Evolutionary conservation across 1,139 yeast species (phyloP).

Genomic region (Candida buenavistaensis): DNA sequence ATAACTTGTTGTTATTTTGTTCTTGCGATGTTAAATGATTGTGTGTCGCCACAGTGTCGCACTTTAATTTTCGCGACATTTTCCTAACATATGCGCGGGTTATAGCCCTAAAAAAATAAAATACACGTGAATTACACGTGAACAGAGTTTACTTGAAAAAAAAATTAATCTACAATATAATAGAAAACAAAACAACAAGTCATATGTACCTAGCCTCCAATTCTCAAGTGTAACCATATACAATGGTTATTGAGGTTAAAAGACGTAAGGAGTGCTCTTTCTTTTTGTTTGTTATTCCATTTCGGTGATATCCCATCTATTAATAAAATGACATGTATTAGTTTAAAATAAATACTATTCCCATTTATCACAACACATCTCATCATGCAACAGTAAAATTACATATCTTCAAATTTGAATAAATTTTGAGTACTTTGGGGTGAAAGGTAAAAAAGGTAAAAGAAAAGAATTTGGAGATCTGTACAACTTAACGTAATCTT

Average conservation of each 20-base stretch:
- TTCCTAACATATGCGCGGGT: too few relatives aligned
- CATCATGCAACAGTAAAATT: conserved; percentile 8
- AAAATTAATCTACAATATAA: background rate
- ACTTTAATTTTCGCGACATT: too few relatives aligned
- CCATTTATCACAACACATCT: conserved; percentile 3
- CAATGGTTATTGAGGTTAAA: too few relatives aligned
- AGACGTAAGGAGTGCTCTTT: too few relatives aligned
- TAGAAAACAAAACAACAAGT: background rate
- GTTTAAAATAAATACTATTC: background rate
- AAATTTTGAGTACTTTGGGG: too few relatives aligned
- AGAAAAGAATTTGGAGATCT: background rate
- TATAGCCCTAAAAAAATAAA: conserved; percentile 5
- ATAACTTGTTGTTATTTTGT: too few relatives aligned
- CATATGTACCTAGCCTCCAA: too few relatives aligned
- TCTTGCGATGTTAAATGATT: too few relatives aligned
- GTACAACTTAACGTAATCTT: conserved; percentile 47
- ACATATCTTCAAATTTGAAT: too few relatives aligned
- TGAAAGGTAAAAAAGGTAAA: too few relatives aligned
- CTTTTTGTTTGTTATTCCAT: background rate
- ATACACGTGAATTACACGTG: conserved; percentile 5
- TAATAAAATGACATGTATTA: conserved; percentile 7
- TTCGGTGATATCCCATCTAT: conserved; percentile 2
- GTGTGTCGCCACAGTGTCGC: too few relatives aligned
- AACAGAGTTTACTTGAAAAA: background rate
- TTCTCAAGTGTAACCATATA: too few relatives aligned